A percentile compares a stretch with the other conserved stretches of the same genome.
Evolutionary conservation across 352 stramenopile species (phyloP).

Genomic region (Phytophthora pluvialis): DNA sequence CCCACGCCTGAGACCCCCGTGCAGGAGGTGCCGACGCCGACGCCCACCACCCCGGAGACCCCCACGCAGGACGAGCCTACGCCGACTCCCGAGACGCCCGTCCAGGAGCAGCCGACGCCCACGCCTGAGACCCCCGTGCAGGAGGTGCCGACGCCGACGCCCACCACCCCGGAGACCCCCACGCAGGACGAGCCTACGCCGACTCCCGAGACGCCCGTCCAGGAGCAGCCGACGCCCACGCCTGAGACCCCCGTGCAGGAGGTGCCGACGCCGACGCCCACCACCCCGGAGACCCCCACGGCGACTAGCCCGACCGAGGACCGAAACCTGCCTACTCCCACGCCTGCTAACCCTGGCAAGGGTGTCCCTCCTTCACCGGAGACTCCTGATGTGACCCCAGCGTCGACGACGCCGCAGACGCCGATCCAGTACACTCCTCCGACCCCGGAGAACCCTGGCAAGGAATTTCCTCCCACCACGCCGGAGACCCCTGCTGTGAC

Average conservation of each 20-base stretch:
- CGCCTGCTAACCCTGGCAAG: not conserved
- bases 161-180: not conserved
- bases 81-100: not conserved
- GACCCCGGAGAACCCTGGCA: constrained; percentile 10
- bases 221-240: not conserved
- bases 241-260: constrained; percentile 1
- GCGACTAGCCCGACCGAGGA: not conserved
- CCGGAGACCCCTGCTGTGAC: constrained; percentile 24
- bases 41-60: constrained; percentile 1
- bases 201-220: too few relatives aligned
- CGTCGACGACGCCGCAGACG: constrained; percentile 2
- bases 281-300: not conserved
- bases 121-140: not conserved
- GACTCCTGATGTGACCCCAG: constrained; percentile 12
- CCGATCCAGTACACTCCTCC: constrained; percentile 15
- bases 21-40: not conserved
- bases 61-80: constrained; percentile 3
- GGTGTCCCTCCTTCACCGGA: not conserved
- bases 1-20: constrained; percentile 4
- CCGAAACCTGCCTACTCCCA: not conserved
- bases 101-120: not conserved
- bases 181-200: not conserved
- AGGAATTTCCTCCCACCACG: not conserved
- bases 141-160: not conserved
- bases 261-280: not conserved